A percentile compares a stretch with the other conserved stretches of the same genome.
These are phyloP conservation scores for Cryphonectria japonica DNA, from an alignment of 2,329 filamentous ascomycete genomes.

Conservation along the genomic window DNA sequence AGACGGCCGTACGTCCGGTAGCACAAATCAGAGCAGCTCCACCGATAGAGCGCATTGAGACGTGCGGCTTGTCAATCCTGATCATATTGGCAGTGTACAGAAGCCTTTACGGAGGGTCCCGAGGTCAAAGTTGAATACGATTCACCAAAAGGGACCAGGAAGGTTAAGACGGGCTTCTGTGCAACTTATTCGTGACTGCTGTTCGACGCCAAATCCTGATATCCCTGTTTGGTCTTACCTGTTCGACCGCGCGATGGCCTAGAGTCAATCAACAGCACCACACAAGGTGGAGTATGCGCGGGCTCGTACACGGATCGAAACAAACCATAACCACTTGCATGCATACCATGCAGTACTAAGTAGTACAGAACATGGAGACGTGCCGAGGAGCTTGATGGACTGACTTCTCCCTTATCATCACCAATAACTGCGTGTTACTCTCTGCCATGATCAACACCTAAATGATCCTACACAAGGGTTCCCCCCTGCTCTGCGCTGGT, in stretches of 20 bases:
- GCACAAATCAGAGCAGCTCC: background rate
- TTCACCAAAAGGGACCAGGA: background rate
- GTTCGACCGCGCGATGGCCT: background rate
- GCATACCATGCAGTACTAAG: background rate
- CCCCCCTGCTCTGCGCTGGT: background rate
- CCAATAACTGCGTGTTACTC: background rate
- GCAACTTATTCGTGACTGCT: background rate
- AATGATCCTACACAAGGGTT: background rate
- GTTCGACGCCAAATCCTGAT: background rate
- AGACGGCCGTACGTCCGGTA: background rate
- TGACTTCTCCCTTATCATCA: background rate
- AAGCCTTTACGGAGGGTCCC: background rate
- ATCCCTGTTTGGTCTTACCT: background rate
- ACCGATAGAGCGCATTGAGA: background rate
- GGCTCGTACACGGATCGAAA: background rate
- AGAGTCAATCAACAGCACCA: background rate
- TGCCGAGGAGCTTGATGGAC: background rate
- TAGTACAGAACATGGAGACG: background rate
- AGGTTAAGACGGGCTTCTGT: background rate
- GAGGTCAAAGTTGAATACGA: slow-evolving; percentile 7
- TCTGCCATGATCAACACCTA: background rate
- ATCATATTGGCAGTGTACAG: background rate
- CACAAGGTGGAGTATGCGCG: background rate
- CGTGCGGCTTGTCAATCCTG: background rate
- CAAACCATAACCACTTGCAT: background rate